phyloP scores from a whole-genome alignment of 2,329 filamentous ascomycete species.

The Diaporthe helianthi region DNA sequence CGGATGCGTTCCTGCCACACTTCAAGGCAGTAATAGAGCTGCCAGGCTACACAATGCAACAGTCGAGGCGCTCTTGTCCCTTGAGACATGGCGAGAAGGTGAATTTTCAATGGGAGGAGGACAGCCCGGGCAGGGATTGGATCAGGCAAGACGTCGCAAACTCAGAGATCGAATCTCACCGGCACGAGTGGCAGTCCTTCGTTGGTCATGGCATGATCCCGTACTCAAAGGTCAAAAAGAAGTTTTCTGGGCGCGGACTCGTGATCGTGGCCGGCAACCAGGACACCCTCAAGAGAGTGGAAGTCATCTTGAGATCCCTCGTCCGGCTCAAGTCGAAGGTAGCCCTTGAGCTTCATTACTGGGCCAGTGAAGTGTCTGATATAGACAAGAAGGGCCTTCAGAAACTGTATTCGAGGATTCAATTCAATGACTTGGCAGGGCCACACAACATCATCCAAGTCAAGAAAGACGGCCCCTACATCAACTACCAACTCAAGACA shows the following conservation, averaged over 20 bases:
- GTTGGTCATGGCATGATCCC: background rate
- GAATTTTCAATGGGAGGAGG: background rate
- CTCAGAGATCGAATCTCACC: background rate
- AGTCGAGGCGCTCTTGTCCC: background rate
- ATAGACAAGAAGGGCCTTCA: background rate
- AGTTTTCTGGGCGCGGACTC: background rate
- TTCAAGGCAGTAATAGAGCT: slow-evolving; percentile 4
- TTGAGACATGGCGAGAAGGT: slow-evolving; percentile 12
- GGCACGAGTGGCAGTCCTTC: slow-evolving; percentile 9
- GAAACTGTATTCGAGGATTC: background rate
- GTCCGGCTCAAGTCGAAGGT: background rate
- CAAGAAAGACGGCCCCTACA: background rate
- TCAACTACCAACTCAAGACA: slow-evolving; percentile 14
- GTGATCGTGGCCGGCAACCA: slow-evolving; percentile 5
- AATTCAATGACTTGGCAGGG: background rate
- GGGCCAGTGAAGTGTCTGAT: background rate
- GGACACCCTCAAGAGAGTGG: background rate
- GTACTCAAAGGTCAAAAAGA: background rate
- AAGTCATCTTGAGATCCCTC: background rate
- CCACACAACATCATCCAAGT: background rate
- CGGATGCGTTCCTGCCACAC: slow-evolving; percentile 2
- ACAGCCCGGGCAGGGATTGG: background rate
- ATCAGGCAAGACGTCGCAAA: background rate
- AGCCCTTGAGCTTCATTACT: slow-evolving; percentile 1
- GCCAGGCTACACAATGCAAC: background rate